Base-by-base conservation (phyloP, 1,139 yeast species). In the Trichomonascaceae sp. region DNA sequence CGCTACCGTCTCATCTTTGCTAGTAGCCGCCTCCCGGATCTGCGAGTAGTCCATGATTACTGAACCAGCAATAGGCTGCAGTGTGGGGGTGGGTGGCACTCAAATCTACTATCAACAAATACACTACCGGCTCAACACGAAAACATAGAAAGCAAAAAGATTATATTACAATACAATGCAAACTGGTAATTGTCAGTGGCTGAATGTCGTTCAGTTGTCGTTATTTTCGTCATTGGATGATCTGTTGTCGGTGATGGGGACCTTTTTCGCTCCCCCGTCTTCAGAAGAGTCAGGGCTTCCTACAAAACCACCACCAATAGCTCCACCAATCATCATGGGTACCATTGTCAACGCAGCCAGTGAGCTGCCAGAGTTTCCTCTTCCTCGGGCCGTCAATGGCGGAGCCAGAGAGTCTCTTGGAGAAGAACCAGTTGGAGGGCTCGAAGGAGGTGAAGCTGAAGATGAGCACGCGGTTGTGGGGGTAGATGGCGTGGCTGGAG, bases 281-380 rank as follows among this genome's bases (percentile, higher is more conserved):
- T n/a, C n/a, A n/a, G n/a, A n/a, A n/a, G n/a, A n/a, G n/a, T n/a
- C n/a, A n/a, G n/a, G n/a, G n/a, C n/a, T n/a, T n/a, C n/a, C n/a
- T n/a, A 20, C 11, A 11, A 44, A 38, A 64, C 67, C 62, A 4
- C 70, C 74, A 13, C 71, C 74, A 28, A 68, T 64, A 3, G 74
- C 73, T 23, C 74, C 74, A 14, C 71, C 70, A 9, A 68, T 70
- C 34, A 67, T 57, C 4, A 69, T 63, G 1, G 74, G 74, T 3
- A 67, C 70, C 65, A 68, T 63, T 1, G 68, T 57, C 39, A 67
- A 50, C 0, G 71, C 71, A n/a, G 67, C 64, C 26, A 65, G 48
- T 13, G 47, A 43, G 38, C 48, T 44, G 9, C 48, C 46, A 18
- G 46, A 37, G 15, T 43, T 35, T 11, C 42, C 39, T 13, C 38